Evolutionary conservation across 2,329 filamentous ascomycete species (phyloP), one percentile per base, ranked within the genome.

Genomic region (Didymella pinodella): DNA sequence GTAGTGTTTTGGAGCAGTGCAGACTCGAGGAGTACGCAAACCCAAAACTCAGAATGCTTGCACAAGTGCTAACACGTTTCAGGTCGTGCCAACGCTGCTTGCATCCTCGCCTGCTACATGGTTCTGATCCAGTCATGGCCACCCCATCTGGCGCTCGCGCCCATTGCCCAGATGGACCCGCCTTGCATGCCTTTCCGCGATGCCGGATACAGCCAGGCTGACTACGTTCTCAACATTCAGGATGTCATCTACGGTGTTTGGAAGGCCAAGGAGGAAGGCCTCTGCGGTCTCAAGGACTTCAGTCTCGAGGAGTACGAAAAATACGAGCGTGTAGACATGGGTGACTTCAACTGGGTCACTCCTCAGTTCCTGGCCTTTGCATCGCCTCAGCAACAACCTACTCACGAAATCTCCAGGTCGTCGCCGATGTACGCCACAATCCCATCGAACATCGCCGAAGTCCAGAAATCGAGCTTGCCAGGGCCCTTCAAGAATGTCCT

Each of bases 301-400:
- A 93, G 94, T 71, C 85, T 99, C 20, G 93, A 97, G 80, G 92
- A 97, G 86, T 99, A 99, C 76, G 95, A 99, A 80, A 90, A 87
- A 75, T 99, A 87, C 71, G 95, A 99, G 81, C 87, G 95, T 58
- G 95, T 99, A 20, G 95, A 99, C 76, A 93, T 97, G 83, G 95
- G 95, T 64, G 95, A 99, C 80, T 99, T 99, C 89, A 99, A 99
- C 86, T 99, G 95, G 95, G 86, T 99, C 59, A 96, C 93, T 6
- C 93, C 94, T 8, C 84, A 93, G 73, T 99, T 99, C 81, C 86
- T 99, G 50, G 95, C 95, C 22, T 98, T 99, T 76, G 95, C 95
- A 44, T 98, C 94, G 20, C 95, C 95, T 11, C 93, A 98, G 78
- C 89, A 93, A 71, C 84, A 86, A 56, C 91, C 93, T 5, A 86